Conservation (phyloP, 176 grass and related monocot genomes). For the Hyparrhenia diplandra region DNA sequence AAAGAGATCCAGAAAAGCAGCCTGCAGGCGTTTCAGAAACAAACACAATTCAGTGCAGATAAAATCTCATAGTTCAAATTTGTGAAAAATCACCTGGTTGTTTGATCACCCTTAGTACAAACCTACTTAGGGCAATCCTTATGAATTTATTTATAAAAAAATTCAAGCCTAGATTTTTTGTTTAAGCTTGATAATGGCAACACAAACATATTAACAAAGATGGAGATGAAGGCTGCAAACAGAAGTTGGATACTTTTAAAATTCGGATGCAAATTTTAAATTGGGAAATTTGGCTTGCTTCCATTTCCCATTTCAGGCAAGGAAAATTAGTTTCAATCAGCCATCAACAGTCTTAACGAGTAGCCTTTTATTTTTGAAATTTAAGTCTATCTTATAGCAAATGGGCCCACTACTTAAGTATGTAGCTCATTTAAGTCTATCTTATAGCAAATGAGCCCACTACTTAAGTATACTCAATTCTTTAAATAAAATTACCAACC, state of each 20-base stretch:
- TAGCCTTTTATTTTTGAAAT: neutral
- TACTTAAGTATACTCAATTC: neutral
- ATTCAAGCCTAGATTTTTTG: neutral
- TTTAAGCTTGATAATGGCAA: neutral
- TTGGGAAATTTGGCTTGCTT: neutral
- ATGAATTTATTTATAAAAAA: neutral
- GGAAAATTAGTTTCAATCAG: neutral
- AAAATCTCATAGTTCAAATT: neutral
- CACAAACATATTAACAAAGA: neutral
- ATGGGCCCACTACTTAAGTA: neutral
- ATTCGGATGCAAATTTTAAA: too few species aligned
- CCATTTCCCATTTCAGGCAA: constrained; percentile 9
- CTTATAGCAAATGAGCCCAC: neutral
- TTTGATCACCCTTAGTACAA: too few species aligned
- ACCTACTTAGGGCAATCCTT: neutral
- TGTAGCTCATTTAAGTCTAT: neutral
- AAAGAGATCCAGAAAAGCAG: neutral
- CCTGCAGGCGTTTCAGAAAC: neutral
- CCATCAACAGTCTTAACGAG: neutral
- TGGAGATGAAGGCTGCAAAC: constrained; percentile 6
- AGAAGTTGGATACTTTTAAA: neutral
- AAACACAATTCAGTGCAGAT: constrained; percentile 4
- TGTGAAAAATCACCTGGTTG: neutral
- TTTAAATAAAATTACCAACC: neutral
- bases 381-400: neutral